Conservation (phyloP, 2,329 filamentous ascomycete species). For the Ramularia endophylla region DNA sequence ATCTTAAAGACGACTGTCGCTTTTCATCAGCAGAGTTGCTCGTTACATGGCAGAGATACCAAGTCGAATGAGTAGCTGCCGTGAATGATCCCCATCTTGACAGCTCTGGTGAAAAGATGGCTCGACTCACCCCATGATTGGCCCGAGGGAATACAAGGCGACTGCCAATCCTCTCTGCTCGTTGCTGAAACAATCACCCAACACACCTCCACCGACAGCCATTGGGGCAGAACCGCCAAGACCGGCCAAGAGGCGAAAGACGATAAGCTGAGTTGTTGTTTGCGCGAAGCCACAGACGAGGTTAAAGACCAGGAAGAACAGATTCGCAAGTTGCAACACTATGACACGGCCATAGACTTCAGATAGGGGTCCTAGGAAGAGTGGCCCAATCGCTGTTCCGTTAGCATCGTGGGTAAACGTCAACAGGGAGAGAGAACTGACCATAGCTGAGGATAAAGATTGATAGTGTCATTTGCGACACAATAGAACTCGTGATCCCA, state of each 20-base stretch:
- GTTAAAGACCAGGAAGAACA: slow-evolving; percentile 29
- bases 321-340: slow-evolving; percentile 26
- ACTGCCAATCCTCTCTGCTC: slow-evolving; percentile 27
- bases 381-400: slow-evolving; percentile 41
- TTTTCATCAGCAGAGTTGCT: too few relatives aligned
- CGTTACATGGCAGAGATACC: too few relatives aligned
- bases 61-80: too few relatives aligned
- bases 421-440: too few relatives aligned
- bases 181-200: slow-evolving; percentile 27
- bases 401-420: too few relatives aligned
- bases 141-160: slow-evolving; percentile 26
- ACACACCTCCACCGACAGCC: slow-evolving; percentile 23
- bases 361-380: slow-evolving; percentile 38
- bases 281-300: slow-evolving; percentile 28
- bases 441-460: slow-evolving; percentile 55
- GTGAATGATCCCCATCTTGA: slow-evolving; percentile 6
- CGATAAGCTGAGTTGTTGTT: slow-evolving; percentile 25
- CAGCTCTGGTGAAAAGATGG: too few relatives aligned
- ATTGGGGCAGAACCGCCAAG: slow-evolving; percentile 28
- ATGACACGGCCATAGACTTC: slow-evolving; percentile 31
- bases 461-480: slow-evolving; percentile 61
- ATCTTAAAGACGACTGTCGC: too few relatives aligned
- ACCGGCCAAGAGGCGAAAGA: slow-evolving; percentile 28
- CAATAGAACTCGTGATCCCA: slow-evolving; percentile 42
- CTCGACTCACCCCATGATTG: slow-evolving; percentile 22